Conservation (phyloP, 805 yeast genomes). For the Maudiozyma saulgeensis region DNA sequence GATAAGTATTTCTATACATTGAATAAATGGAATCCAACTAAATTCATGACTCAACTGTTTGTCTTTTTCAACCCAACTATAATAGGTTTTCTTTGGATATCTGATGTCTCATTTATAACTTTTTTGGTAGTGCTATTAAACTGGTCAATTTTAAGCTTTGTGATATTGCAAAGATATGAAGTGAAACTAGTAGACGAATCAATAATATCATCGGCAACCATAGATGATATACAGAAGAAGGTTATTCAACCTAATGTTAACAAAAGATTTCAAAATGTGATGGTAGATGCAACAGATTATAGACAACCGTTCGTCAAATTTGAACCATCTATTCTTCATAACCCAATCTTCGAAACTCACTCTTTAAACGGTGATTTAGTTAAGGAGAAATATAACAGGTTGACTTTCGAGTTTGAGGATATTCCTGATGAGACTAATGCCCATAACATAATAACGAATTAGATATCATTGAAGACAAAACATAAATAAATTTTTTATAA, state of each 20-base stretch:
- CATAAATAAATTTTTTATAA: too few species aligned
- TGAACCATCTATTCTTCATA: conserved; percentile 24
- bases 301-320: conserved; percentile 19
- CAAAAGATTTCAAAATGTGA: conserved; percentile 46
- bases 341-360: conserved; percentile 41
- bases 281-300: conserved; percentile 46
- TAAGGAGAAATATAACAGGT: conserved; percentile 27
- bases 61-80: conserved; percentile 53
- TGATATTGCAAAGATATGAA: conserved; percentile 38
- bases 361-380: conserved; percentile 31
- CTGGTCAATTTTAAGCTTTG: conserved; percentile 31
- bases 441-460: background rate
- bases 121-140: conserved; percentile 30
- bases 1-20: conserved; percentile 42
- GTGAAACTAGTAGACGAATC: conserved; percentile 48
- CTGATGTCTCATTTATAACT: conserved; percentile 32
- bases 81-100: conserved; percentile 33
- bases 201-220: conserved; percentile 47
- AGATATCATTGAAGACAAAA: background rate
- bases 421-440: background rate
- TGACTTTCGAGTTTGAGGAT: conserved; percentile 20
- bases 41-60: conserved; percentile 42
- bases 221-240: conserved; percentile 55
- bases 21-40: conserved; percentile 58
- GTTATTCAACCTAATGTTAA: conserved; percentile 50